Evolutionary conservation across 768 basidiomycete genomes (phyloP).

Genomic region (Terana coerulea): DNA sequence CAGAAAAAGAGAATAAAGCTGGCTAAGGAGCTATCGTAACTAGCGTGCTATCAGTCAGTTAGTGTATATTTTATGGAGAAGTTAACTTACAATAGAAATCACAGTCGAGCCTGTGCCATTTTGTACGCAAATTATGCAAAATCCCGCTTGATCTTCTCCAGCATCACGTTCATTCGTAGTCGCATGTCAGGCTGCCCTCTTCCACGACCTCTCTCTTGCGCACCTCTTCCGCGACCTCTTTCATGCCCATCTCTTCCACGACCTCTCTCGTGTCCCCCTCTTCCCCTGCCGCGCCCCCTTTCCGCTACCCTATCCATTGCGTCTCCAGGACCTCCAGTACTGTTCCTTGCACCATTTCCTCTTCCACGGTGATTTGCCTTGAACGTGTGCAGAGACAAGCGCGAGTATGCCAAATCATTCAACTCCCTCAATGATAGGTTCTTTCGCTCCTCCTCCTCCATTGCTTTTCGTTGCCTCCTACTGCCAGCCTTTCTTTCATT

Average conservation of each 20-base stretch:
- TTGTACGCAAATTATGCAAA: too few species aligned
- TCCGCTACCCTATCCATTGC: too few species aligned
- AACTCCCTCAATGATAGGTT: conserved; percentile 51
- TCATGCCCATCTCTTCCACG: conserved; percentile 23
- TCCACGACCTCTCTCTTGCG: conserved; percentile 17
- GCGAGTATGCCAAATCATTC: conserved; percentile 58
- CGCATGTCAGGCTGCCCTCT: conserved; percentile 73
- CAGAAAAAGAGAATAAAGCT: conserved; percentile 51
- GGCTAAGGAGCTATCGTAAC: too few species aligned
- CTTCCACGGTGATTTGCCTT: conserved; percentile 39
- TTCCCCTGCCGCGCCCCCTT: too few species aligned
- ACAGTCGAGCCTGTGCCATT: too few species aligned
- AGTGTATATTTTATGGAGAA: too few species aligned
- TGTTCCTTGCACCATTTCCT: conserved; percentile 5
- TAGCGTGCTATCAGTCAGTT: too few species aligned
- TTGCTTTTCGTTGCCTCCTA: not conserved
- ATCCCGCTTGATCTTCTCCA: conserved; percentile 80
- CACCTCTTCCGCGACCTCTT: conserved; percentile 30
- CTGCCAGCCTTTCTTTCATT: not conserved
- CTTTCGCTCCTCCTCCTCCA: conserved; percentile 11
- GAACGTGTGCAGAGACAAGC: conserved; percentile 52
- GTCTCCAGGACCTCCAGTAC: not conserved
- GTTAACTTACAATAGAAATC: too few species aligned
- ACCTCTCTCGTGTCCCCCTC: too few species aligned
- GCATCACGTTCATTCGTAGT: conserved; percentile 78